phyloP scores from a whole-genome alignment of 352 stramenopile species.

The Phytophthora idaei region DNA sequence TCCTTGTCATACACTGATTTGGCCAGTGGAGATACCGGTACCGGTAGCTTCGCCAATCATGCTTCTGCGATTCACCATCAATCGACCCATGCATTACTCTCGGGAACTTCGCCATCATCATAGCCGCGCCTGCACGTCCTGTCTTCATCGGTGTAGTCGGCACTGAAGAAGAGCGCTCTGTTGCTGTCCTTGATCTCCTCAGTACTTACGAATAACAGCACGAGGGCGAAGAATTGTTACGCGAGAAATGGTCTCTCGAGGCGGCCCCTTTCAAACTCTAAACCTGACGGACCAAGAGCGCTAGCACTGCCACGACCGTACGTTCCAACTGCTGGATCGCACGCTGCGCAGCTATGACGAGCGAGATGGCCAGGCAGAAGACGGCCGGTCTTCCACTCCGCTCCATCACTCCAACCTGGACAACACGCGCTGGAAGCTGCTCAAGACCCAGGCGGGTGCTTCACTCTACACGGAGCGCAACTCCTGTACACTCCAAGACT shows the following conservation, averaged over 20 bases:
- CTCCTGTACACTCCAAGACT: conserved; percentile 10
- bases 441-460: conserved; percentile 25
- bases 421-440: conserved; percentile 33
- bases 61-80: conserved; percentile 15
- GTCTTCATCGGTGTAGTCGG: conserved; percentile 12
- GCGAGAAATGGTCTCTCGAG: conserved; percentile 2
- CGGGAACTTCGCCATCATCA: conserved; percentile 21
- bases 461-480: conserved; percentile 30
- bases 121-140: conserved; percentile 20
- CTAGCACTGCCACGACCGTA: conserved; percentile 26
- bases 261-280: conserved; percentile 3
- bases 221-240: too few species aligned
- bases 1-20: too few species aligned
- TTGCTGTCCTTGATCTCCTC: background rate
- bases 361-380: conserved; percentile 15
- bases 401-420: conserved; percentile 27
- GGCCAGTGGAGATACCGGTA: too few species aligned
- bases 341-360: conserved; percentile 39
- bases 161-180: background rate
- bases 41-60: too few species aligned
- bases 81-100: background rate
- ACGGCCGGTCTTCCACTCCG: conserved; percentile 5
- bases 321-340: conserved; percentile 30
- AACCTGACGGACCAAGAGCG: conserved; percentile 14
- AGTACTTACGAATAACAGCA: too few species aligned